Percentiles rank a stretch among this genome's conserved stretches.
phyloP scores from a whole-genome alignment of 345 rosid species.

The Aethionema arabicum region DNA sequence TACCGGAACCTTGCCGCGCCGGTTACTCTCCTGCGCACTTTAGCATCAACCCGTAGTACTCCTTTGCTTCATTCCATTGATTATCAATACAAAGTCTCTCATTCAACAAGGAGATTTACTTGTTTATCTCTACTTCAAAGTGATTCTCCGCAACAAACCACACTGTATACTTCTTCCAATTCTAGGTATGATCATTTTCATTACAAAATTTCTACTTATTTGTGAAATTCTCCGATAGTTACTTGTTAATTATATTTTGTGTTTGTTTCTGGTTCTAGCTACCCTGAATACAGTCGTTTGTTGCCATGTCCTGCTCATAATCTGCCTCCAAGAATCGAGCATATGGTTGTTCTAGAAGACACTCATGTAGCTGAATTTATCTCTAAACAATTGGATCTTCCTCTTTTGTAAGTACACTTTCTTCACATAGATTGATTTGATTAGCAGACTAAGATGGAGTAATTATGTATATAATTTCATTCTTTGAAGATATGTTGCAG shows the following conservation, averaged over 20 bases:
- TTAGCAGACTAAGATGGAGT: slow-evolving; percentile 5
- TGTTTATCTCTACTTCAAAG: slow-evolving; percentile 42
- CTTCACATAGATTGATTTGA: not conserved
- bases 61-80: slow-evolving; percentile 23
- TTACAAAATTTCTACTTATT: not conserved
- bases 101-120: slow-evolving; percentile 35
- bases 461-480: slow-evolving; percentile 40
- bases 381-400: slow-evolving; percentile 66
- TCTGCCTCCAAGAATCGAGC: slow-evolving; percentile 76
- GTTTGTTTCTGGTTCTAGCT: slow-evolving; percentile 38
- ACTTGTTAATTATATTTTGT: slow-evolving; percentile 10
- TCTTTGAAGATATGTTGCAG: slow-evolving; percentile 92
- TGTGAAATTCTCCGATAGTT: not conserved
- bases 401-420: slow-evolving; percentile 66
- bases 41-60: slow-evolving; percentile 39
- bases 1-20: slow-evolving; percentile 46
- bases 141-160: slow-evolving; percentile 30
- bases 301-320: slow-evolving; percentile 68
- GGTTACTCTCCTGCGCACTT: slow-evolving; percentile 38
- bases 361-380: slow-evolving; percentile 61
- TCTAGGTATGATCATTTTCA: slow-evolving; percentile 45
- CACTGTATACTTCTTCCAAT: slow-evolving; percentile 34
- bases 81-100: slow-evolving; percentile 6
- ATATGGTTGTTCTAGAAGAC: slow-evolving; percentile 71
- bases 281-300: slow-evolving; percentile 62